A percentile compares a stretch with the other conserved stretches of the same genome.
phyloP scores from a whole-genome alignment of 2,329 filamentous ascomycete genomes.

The Alternaria solani region DNA sequence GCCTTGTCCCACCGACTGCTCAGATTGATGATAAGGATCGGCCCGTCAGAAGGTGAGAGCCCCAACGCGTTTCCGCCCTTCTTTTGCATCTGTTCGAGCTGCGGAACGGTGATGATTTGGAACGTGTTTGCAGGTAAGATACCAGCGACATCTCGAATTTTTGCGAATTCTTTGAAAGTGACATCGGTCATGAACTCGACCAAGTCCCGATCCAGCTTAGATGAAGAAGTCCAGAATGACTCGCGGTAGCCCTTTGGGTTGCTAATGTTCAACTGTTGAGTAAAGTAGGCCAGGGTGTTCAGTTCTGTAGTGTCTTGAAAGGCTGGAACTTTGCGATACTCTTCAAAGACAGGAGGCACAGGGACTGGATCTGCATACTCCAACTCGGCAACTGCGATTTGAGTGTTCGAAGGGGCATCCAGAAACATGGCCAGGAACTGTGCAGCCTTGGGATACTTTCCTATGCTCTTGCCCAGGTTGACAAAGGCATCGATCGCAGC shows the following conservation, averaged over 20 bases:
- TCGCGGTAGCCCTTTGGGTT: slow-evolving; percentile 22
- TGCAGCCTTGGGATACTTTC: slow-evolving; percentile 10
- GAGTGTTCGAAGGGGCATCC: neutral
- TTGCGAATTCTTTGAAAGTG: slow-evolving; percentile 19
- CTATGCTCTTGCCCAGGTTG: slow-evolving; percentile 9
- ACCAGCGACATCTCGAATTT: slow-evolving; percentile 1
- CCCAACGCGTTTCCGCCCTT: slow-evolving; percentile 36
- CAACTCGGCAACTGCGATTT: slow-evolving; percentile 7
- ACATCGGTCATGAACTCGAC: slow-evolving; percentile 18
- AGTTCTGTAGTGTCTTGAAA: slow-evolving; percentile 26
- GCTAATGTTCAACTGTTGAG: slow-evolving; percentile 16
- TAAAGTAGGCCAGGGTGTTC: slow-evolving; percentile 26
- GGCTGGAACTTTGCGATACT: slow-evolving; percentile 10
- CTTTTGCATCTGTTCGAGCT: slow-evolving; percentile 26
- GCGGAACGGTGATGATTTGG: slow-evolving; percentile 28
- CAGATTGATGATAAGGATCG: slow-evolving; percentile 20
- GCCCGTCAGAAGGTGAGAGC: slow-evolving; percentile 17
- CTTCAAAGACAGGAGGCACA: slow-evolving; percentile 10
- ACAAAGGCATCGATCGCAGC: slow-evolving; percentile 27
- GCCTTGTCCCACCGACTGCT: slow-evolving; percentile 21
- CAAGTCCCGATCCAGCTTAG: slow-evolving; percentile 24
- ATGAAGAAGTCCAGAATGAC: slow-evolving; percentile 32
- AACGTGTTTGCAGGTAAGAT: slow-evolving; percentile 26
- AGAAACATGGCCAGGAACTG: slow-evolving; percentile 7
- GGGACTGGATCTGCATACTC: slow-evolving; percentile 11